Evolutionary conservation across 768 basidiomycete genomes (phyloP).

Genomic region (Boletus fagicola): DNA sequence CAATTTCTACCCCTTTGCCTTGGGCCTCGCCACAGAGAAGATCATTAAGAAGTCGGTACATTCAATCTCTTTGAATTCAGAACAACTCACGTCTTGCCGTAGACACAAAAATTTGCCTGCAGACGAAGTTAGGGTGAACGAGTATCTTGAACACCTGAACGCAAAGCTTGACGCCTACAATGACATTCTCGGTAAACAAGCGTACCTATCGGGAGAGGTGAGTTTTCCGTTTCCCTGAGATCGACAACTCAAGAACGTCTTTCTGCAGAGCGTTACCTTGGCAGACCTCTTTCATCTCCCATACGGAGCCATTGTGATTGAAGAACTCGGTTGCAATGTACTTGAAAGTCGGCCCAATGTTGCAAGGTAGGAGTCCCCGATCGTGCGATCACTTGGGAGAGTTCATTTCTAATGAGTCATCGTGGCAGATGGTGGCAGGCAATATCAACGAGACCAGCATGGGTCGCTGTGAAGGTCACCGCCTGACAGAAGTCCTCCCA

Average conservation of each 20-base stretch:
- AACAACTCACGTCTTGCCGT: slow-evolving; percentile 6
- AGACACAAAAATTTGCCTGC: slow-evolving; percentile 8
- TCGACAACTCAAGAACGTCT: background rate
- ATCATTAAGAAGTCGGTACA: slow-evolving; percentile 47
- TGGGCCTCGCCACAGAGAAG: slow-evolving; percentile 44
- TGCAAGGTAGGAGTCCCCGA: slow-evolving; percentile 19
- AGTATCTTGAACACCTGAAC: slow-evolving; percentile 27
- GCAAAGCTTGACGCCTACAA: slow-evolving; percentile 52
- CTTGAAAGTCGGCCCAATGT: slow-evolving; percentile 27
- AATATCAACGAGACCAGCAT: slow-evolving; percentile 44
- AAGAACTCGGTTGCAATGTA: slow-evolving; percentile 21
- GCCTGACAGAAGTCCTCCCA: slow-evolving; percentile 10
- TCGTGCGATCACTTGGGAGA: too few relatives aligned
- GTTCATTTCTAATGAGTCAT: background rate
- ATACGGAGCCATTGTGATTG: slow-evolving; percentile 33
- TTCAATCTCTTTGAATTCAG: slow-evolving; percentile 10
- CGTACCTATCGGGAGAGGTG: slow-evolving; percentile 58
- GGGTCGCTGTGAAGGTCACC: slow-evolving; percentile 44
- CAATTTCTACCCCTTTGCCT: slow-evolving; percentile 52
- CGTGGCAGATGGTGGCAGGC: slow-evolving; percentile 51
- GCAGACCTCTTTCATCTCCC: slow-evolving; percentile 48
- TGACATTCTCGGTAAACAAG: slow-evolving; percentile 48
- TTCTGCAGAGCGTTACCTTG: slow-evolving; percentile 39
- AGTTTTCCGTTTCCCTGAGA: slow-evolving; percentile 8
- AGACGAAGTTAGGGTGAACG: slow-evolving; percentile 26